Evolutionary conservation across 805 yeast genomes (phyloP), one percentile per base, ranked within the genome.

Genomic region (Debaryomyces maramus): DNA sequence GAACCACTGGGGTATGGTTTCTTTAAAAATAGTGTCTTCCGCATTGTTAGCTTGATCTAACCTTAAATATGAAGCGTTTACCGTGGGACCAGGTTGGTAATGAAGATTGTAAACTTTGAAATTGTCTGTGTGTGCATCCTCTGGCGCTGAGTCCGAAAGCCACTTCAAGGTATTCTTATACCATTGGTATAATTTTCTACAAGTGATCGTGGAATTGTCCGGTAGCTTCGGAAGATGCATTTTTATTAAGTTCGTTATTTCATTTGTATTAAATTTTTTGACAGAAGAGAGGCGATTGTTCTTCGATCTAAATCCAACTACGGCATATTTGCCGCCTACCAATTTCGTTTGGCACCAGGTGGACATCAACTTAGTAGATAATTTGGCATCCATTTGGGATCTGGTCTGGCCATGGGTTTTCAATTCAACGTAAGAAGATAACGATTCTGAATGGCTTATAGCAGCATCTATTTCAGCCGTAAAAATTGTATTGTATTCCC

Each of bases 381-480:
- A 36, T 21, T 24, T 32, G 28, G n/a, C 19, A 9, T 20, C 27
- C 3, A 21, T 6, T n/a, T 14, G 22, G 5, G 15, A 13, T 6
- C 15, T 19, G 4, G 14, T 5, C 8, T 33, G 27, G 22, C 24
- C 29, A 38, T 56, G 61, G 1, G 63, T 54, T 30, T 58, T 58
- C 20, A 57, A 43, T 41, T 58, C 63, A 3, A 56, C 50, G 32
- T 55, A 55, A 32, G 46, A 38, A 7, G 17, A 30, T 11, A 45
- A 32, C 1, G 45, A 46, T 3, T 43, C 27, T 7, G 32, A 23
- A 10, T 29, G 20, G 20, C 31, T 19, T 9, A 38, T 34, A 11
- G 45, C 40, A 23, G 56, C 52, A 43, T 58, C 63, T 8, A 58
- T 47, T 35, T 58, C 63, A 4, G 63, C 61, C 4, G 59, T 47